Conservation (phyloP, 139 green algal genomes). For the Picochlorum costavermella region DNA sequence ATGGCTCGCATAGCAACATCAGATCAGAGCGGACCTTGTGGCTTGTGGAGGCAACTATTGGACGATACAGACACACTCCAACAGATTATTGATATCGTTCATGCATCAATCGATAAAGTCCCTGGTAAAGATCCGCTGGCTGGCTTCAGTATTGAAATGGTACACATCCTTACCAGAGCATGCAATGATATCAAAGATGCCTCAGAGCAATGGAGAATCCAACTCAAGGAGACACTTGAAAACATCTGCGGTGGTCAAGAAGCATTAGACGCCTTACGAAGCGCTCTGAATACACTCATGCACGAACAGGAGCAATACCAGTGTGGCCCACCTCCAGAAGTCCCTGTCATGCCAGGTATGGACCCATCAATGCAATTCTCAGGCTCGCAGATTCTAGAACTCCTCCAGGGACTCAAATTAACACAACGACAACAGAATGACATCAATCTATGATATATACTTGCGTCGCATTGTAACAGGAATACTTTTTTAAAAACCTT, state of each 20-base stretch:
- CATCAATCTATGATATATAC: too few relatives aligned
- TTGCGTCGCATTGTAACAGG: too few relatives aligned
- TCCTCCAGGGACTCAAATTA: conserved; percentile 4
- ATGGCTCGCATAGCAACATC: neutral
- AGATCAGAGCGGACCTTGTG: neutral
- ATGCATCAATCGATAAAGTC: neutral
- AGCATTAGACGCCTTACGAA: neutral
- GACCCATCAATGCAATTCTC: neutral
- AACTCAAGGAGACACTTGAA: neutral
- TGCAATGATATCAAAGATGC: neutral
- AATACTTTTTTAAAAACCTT: too few relatives aligned
- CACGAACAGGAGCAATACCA: neutral
- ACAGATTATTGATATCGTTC: neutral
- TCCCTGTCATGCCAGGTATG: neutral
- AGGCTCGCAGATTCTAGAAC: neutral
- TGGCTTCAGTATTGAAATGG: neutral
- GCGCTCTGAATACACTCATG: neutral
- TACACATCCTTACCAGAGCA: neutral
- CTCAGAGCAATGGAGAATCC: neutral
- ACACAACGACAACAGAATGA: neutral
- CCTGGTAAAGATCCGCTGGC: neutral
- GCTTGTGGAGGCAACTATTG: neutral
- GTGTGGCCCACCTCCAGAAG: neutral
- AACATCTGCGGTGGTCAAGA: neutral
- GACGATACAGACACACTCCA: neutral